Percentiles rank a stretch among this genome's conserved stretches.
phyloP scores from a whole-genome alignment of 2,329 filamentous ascomycete species.

The Pseudogymnoascus sp. region DNA sequence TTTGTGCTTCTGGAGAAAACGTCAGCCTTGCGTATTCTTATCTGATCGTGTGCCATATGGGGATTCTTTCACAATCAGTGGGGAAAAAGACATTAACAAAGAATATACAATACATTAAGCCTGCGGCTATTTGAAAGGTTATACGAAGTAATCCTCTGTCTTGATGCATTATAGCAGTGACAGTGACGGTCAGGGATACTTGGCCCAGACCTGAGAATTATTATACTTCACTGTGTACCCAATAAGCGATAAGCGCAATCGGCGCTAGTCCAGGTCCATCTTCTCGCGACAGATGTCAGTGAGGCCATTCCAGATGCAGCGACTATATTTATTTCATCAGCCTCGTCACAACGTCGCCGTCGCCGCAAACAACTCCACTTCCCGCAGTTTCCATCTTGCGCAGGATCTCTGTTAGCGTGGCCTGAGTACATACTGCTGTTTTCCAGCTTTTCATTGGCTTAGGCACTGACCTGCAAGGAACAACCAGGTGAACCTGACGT shows the following conservation, averaged over 20 bases:
- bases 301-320: slow-evolving; percentile 4
- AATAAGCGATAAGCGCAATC: slow-evolving; percentile 7
- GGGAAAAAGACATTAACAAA: neutral
- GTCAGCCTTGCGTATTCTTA: slow-evolving; percentile 1
- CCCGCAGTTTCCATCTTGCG: neutral
- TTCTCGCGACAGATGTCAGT: slow-evolving; percentile 2
- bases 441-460: neutral
- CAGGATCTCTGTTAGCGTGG: neutral
- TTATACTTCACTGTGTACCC: neutral
- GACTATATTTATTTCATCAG: slow-evolving; percentile 7
- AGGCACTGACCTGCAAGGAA: neutral
- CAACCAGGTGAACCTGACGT: neutral
- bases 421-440: neutral
- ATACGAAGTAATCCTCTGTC: neutral
- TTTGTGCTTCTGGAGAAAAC: neutral
- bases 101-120: neutral
- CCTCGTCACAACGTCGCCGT: neutral
- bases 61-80: neutral
- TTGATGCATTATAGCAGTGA: neutral
- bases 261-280: slow-evolving; percentile 5
- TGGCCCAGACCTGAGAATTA: neutral
- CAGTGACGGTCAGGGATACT: neutral
- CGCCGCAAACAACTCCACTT: neutral
- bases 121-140: neutral
- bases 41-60: neutral